phyloP scores from a whole-genome alignment of 176 grass and related monocot genomes.

The Zoysia japonica region DNA sequence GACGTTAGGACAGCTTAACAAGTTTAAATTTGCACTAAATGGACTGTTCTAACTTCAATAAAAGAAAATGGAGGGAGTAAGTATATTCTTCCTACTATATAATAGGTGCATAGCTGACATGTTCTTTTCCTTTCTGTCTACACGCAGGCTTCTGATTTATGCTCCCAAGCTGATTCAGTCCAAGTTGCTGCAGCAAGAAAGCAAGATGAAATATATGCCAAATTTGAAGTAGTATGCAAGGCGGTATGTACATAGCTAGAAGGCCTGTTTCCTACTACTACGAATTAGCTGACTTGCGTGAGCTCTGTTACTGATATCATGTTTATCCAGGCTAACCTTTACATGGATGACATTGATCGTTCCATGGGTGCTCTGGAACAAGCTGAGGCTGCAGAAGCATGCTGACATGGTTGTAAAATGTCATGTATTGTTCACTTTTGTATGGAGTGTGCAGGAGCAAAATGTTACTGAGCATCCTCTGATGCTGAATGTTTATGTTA shows the following conservation, averaged over 20 bases:
- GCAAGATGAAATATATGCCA: conserved; percentile 46
- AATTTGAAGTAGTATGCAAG: conserved; percentile 44
- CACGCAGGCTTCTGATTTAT: conserved; percentile 48
- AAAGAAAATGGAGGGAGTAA: no score
- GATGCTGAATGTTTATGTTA: background rate
- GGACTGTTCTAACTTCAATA: no score
- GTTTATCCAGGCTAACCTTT: conserved; percentile 45
- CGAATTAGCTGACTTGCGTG: conserved; percentile 8
- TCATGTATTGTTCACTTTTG: background rate
- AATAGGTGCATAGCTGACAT: background rate
- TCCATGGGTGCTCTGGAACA: conserved; percentile 35
- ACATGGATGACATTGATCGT: conserved; percentile 29
- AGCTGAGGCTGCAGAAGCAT: conserved; percentile 27
- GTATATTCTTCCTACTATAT: no score
- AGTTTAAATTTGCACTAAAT: no score
- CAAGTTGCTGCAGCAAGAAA: conserved; percentile 25
- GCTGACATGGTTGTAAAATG: background rate
- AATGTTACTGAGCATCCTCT: background rate
- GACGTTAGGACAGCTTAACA: no score
- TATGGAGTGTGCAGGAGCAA: background rate
- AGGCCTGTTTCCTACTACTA: background rate
- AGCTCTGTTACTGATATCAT: conserved; percentile 6
- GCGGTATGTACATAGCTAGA: conserved; percentile 41
- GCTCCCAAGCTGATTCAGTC: conserved; percentile 37
- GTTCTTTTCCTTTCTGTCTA: conserved; percentile 20